Evolutionary conservation across 306 rosid species (phyloP).

Genomic region (Hylodesmum podocarpum): DNA sequence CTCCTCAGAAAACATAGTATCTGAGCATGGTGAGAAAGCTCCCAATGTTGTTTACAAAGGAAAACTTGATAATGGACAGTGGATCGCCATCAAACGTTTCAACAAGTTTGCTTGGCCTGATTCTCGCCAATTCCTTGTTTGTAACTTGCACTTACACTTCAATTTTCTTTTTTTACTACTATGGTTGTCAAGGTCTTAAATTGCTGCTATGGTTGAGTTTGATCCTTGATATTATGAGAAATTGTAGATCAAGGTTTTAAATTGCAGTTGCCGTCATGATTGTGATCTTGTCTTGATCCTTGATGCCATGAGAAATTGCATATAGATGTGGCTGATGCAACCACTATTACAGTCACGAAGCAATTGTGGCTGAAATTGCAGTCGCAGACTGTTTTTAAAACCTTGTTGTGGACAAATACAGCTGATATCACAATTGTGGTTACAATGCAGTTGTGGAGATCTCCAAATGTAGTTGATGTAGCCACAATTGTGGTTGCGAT

Average conservation of each 20-base stretch:
- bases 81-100: slow-evolving; percentile 87
- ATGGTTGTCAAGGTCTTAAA: not conserved
- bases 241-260: not conserved
- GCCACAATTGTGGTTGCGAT: not conserved
- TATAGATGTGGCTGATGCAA: not conserved
- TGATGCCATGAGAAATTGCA: not conserved
- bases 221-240: not conserved
- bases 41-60: slow-evolving; percentile 91
- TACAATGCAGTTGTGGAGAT: not conserved
- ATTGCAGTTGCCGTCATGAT: not conserved
- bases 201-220: not conserved
- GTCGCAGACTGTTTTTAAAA: not conserved
- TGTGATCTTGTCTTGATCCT: not conserved
- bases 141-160: slow-evolving; percentile 33
- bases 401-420: not conserved
- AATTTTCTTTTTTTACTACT: not conserved
- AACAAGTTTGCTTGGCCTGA: slow-evolving; percentile 97
- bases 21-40: slow-evolving; percentile 95
- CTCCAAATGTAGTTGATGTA: not conserved
- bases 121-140: slow-evolving; percentile 84
- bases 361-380: not conserved
- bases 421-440: not conserved
- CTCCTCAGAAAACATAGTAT: slow-evolving; percentile 76
- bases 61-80: slow-evolving; percentile 56
- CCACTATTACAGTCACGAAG: not conserved